Evolutionary conservation across 2,329 filamentous ascomycete species (phyloP).

Genomic region (Coniochaeta pulveracea): DNA sequence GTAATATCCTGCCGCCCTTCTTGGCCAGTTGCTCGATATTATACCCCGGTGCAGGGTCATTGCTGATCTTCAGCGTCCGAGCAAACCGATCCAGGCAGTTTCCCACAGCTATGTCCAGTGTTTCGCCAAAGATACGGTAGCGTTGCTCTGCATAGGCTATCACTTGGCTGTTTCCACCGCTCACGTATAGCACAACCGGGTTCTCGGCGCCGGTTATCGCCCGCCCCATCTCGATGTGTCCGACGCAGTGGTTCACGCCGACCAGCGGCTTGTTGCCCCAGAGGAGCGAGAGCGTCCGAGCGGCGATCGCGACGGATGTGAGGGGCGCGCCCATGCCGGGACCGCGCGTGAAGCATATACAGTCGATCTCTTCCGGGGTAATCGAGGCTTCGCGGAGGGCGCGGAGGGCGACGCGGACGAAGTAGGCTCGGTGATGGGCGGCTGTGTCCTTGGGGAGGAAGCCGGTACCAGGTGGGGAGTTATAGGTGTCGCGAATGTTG

Average conservation of each 20-base stretch:
- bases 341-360: slow-evolving; percentile 90
- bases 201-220: slow-evolving; percentile 83
- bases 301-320: slow-evolving; percentile 74
- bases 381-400: slow-evolving; percentile 63
- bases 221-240: slow-evolving; percentile 97
- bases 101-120: slow-evolving; percentile 92
- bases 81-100: slow-evolving; percentile 97
- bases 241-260: slow-evolving; percentile 95
- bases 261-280: slow-evolving; percentile 80
- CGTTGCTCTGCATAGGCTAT: slow-evolving; percentile 91
- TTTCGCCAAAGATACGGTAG: slow-evolving; percentile 97
- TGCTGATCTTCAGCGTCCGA: slow-evolving; percentile 78
- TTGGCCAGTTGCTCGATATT: slow-evolving; percentile 92
- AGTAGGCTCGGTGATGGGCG: slow-evolving; percentile 77
- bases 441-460: slow-evolving; percentile 97
- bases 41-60: slow-evolving; percentile 93
- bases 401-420: slow-evolving; percentile 68
- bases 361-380: slow-evolving; percentile 59
- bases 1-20: slow-evolving; percentile 55
- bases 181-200: slow-evolving; percentile 92
- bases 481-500: slow-evolving; percentile 90
- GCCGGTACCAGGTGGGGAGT: slow-evolving; percentile 81
- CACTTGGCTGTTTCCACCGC: slow-evolving; percentile 92
- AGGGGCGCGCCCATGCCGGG: slow-evolving; percentile 95
- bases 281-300: slow-evolving; percentile 67